Percentiles rank a stretch among this genome's conserved stretches.
These are phyloP conservation scores for Rachicladosporium sp. DNA, from an alignment of 2,329 filamentous ascomycete species.

Conservation along the genomic window DNA sequence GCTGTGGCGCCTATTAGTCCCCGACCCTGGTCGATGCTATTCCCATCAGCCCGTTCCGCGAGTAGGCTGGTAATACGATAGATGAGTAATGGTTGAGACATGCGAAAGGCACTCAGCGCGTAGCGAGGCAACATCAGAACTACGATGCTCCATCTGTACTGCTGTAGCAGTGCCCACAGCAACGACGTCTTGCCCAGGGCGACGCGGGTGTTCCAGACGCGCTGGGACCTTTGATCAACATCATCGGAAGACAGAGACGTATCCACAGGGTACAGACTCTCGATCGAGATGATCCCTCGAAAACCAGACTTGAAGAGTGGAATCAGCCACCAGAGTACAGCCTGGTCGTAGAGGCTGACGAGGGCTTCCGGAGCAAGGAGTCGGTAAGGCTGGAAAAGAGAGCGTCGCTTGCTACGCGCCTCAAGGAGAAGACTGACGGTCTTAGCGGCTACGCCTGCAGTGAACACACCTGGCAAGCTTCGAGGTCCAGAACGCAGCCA, in stretches of 20 bases:
- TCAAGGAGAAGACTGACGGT: slow-evolving; percentile 11
- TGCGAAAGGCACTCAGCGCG: not conserved
- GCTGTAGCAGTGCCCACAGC: not conserved
- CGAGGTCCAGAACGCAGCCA: slow-evolving; percentile 9
- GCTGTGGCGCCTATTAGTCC: slow-evolving; percentile 3
- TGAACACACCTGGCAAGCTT: slow-evolving; percentile 8
- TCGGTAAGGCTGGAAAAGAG: slow-evolving; percentile 9
- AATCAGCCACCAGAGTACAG: slow-evolving; percentile 26
- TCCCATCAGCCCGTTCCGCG: not conserved
- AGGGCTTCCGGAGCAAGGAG: slow-evolving; percentile 11
- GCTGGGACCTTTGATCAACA: slow-evolving; percentile 1
- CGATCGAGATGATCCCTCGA: slow-evolving; percentile 10
- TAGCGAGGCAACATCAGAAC: slow-evolving; percentile 1
- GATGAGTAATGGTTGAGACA: slow-evolving; percentile 1
- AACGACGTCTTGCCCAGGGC: not conserved
- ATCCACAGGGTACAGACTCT: slow-evolving; percentile 14
- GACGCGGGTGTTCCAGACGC: not conserved
- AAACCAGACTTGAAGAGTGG: slow-evolving; percentile 19
- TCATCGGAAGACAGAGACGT: slow-evolving; percentile 6
- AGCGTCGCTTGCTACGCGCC: slow-evolving; percentile 10
- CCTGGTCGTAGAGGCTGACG: slow-evolving; percentile 15
- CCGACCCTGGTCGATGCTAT: not conserved
- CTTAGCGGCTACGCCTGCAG: slow-evolving; percentile 8
- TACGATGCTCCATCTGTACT: not conserved
- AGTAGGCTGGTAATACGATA: not conserved